phyloP scores from a whole-genome alignment of 441 rosid species.

The California macrophylla region DNA sequence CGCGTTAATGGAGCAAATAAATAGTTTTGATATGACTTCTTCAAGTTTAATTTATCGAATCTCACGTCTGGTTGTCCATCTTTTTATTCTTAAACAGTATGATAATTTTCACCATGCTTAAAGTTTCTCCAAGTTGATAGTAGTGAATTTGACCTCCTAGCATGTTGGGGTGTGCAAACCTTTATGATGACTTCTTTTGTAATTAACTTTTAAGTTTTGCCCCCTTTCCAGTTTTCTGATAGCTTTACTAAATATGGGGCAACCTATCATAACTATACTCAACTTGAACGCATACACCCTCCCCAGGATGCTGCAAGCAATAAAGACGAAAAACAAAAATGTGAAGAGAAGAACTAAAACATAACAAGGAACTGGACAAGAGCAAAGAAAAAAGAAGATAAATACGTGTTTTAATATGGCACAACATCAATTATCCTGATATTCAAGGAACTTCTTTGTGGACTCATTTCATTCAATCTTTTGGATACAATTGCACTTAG shows the following conservation, averaged over 20 bases:
- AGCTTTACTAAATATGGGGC: not conserved
- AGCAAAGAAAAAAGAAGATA: not conserved
- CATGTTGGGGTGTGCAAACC: not conserved
- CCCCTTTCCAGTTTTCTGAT: not conserved
- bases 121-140: not conserved
- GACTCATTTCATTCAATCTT: not conserved
- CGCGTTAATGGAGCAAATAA: not conserved
- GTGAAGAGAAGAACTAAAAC: not conserved
- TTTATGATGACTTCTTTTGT: not conserved
- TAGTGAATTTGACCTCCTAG: not conserved
- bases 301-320: not conserved
- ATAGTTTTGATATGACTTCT: not conserved
- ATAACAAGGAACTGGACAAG: not conserved
- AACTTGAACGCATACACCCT: not conserved
- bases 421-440: not conserved
- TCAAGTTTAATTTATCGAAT: not conserved
- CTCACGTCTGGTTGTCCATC: not conserved
- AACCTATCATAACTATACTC: not conserved
- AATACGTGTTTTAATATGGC: not conserved
- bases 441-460: not conserved
- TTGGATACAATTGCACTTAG: not conserved
- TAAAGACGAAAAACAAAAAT: not conserved
- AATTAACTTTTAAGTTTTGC: not conserved
- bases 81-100: not conserved
- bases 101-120: not conserved